Base-by-base conservation (phyloP, 768 basidiomycete species). In the Amanita brunnescens region DNA sequence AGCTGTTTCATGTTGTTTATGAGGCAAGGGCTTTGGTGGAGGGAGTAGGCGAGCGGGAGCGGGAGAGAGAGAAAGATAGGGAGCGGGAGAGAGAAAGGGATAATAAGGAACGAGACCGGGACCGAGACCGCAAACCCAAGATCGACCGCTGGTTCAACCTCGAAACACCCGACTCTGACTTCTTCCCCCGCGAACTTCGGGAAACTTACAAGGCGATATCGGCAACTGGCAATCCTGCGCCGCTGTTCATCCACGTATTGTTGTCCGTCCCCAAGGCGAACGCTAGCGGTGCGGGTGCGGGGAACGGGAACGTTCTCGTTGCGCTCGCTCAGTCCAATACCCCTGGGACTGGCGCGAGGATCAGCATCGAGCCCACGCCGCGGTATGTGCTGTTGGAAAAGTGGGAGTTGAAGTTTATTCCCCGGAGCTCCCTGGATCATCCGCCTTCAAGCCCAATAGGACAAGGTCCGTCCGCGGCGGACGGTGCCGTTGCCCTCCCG, bases 121-220 rank as follows among this genome's bases (percentile, higher is more conserved):
- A 16, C 29, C 42, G n/a, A 18, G 10, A 9, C 18, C 12, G 18
- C 33, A 34, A 35, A 16, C 13, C 41, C 34, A 87, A 78, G 71
- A 67, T 77, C 40, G 88, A 91, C 63, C 33, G 52, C 12, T 53
- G 90, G 88, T 90, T 90, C 74, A 90, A 89, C 65, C 71, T 90
- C 47, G 87, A 89, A 67, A 87, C 80, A 1, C 83, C 83, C 18
- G 84, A 88, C 66, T 75, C 79, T 29, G 82, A 87, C 54, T 59
- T 72, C n/a, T 84, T 81, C 65, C 80, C 75, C 54, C 78, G 80
- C 54, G 73, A 80, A 41, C 76, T 80, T 29, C 69, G 77, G 30
- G 77, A 80, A 52, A 70, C 74, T 6, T 89, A 83, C 64, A 77
- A 76, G 49, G 68, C 77, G 20, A 72, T 88, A 13, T 84, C 83